These are phyloP conservation scores for Mucor saturninus DNA, from an alignment of 371 early-diverging fungal species.

Conservation along the genomic window DNA sequence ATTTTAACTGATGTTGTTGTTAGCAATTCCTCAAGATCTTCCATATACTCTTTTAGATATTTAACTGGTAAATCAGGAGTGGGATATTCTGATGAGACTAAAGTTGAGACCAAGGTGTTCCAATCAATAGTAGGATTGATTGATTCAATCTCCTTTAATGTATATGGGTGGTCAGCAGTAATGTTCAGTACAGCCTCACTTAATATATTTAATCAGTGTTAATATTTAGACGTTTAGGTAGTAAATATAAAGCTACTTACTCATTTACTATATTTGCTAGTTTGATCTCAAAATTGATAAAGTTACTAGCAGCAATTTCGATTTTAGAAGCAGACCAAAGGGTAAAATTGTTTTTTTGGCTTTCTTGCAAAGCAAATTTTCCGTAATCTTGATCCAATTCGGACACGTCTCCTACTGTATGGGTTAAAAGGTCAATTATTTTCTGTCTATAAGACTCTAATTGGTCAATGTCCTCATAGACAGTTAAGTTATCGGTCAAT, in stretches of 20 bases:
- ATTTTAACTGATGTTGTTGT: background rate
- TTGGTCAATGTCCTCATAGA: too few relatives aligned
- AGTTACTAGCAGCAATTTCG: background rate
- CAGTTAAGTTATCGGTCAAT: too few relatives aligned
- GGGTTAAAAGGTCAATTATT: background rate
- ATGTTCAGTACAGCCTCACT: too few relatives aligned
- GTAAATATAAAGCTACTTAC: background rate
- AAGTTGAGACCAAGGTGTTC: background rate
- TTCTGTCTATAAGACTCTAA: too few relatives aligned
- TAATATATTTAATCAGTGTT: background rate
- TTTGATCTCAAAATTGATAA: constrained; percentile 1
- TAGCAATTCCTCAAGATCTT: background rate
- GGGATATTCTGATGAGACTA: background rate
- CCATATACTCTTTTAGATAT: background rate
- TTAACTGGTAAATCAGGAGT: background rate
- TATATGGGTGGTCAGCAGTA: too few relatives aligned
- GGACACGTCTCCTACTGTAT: background rate
- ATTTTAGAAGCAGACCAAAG: constrained; percentile 1
- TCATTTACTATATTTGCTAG: background rate
- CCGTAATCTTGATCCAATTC: background rate
- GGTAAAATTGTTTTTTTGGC: background rate
- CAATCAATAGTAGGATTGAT: constrained; percentile 3
- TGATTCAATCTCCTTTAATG: background rate
- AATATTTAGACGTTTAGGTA: background rate
- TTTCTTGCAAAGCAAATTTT: background rate